Evolutionary conservation across 495 filamentous ascomycete species (phyloP), one percentile per base, ranked within the genome.

Genomic region (Pyrenopolyporus hunteri): DNA sequence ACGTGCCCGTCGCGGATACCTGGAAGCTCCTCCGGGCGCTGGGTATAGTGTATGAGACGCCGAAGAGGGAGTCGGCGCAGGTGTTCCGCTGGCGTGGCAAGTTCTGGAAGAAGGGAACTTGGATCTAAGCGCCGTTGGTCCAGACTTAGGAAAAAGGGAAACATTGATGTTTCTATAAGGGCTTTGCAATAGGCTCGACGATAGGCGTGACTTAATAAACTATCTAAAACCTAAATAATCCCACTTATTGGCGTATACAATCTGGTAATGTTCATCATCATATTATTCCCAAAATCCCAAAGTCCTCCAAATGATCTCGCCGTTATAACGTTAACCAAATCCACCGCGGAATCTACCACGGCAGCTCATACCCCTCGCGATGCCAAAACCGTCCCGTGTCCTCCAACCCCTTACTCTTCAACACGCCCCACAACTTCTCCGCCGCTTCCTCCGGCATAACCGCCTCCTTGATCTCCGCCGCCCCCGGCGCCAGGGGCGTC

Each of bases 361-460:
- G 44, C 11, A 94, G 74, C 67, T 90, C 88, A 51, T 83, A 74
- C 4, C 87, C 87, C 61, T 86, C 84, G 81, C 85, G 90, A 78
- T 91, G 87, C 87, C 86, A 92, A 70, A 82, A 89, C 62, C 76
- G 73, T 4, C 39, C 64, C 74, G 74, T n/a, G 23, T 82, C 80
- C 3, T 78, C 76, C 33, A 80, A 42, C 8, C 68, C 67, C 40
- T 86, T 31, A 11, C 66, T 54, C 20, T 67, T 62, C 31, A 91
- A 74, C 17, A 74, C 67, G 4, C 80, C 64, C 42, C 83, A 66
- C 71, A 93, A 71, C 57, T 75, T 78, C 68, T 77, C 78, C 6
- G 83, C 88, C 6, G 86, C 82, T 67, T 82, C 85, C 25, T 83
- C 82, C 13, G 83, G 73, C 17, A 76, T 77, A 59, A 87, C 84